Conservation (phyloP, 2,329 filamentous ascomycete species). For the Drechslerella stenobrocha region DNA sequence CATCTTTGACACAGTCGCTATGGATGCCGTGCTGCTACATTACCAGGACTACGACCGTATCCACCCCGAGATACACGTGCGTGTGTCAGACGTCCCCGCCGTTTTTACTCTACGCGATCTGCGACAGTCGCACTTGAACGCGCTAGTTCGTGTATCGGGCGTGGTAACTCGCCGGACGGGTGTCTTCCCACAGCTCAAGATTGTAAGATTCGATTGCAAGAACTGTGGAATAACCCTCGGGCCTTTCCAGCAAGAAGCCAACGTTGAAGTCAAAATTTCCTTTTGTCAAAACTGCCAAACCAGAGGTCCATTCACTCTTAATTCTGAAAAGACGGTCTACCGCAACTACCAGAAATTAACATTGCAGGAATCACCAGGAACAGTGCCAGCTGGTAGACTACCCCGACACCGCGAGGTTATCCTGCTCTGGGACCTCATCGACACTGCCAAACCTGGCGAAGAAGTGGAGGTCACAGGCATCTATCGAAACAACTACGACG, state of each 20-base stretch:
- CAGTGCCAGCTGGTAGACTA: slow-evolving; percentile 90
- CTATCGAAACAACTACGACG: slow-evolving; percentile 98
- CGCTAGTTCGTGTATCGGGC: slow-evolving; percentile 87
- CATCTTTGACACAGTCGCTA: slow-evolving; percentile 93
- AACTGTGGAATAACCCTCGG: slow-evolving; percentile 92
- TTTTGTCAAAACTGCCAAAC: slow-evolving; percentile 98
- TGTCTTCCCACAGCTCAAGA: slow-evolving; percentile 96
- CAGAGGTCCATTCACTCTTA: slow-evolving; percentile 88
- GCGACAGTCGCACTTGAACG: slow-evolving; percentile 93
- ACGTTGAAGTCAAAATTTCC: slow-evolving; percentile 91
- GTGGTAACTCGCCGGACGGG: slow-evolving; percentile 92
- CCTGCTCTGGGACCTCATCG: slow-evolving; percentile 93
- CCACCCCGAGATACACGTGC: slow-evolving; percentile 95
- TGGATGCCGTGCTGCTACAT: slow-evolving; percentile 92
- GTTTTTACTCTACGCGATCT: slow-evolving; percentile 94
- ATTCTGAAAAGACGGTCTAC: slow-evolving; percentile 97
- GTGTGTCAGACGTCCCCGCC: slow-evolving; percentile 90
- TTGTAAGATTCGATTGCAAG: slow-evolving; percentile 95
- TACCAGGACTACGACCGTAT: slow-evolving; percentile 98
- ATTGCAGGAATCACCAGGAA: slow-evolving; percentile 93
- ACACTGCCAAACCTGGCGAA: slow-evolving; percentile 93
- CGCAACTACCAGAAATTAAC: slow-evolving; percentile 98
- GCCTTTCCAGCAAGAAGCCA: slow-evolving; percentile 96
- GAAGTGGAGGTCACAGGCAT: slow-evolving; percentile 96
- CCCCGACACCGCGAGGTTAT: slow-evolving; percentile 93